phyloP scores from a whole-genome alignment of 2,329 filamentous ascomycete species.

The Colletotrichum sp. region DNA sequence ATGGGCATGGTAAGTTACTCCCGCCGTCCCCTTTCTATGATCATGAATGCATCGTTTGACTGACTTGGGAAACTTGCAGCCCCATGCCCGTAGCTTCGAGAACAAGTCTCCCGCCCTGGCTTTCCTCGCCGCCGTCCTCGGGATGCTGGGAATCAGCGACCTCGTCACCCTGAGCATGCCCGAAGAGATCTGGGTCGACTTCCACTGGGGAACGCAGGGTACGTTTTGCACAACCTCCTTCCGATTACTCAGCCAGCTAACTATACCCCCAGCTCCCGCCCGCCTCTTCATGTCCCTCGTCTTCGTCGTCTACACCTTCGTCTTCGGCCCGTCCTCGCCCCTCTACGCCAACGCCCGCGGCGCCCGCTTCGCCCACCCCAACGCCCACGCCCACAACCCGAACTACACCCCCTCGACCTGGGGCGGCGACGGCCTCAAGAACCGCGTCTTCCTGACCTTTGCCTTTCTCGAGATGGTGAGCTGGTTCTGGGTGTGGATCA shows the following conservation, averaged over 20 bases:
- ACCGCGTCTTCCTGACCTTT: constrained; percentile 84
- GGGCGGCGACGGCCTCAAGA: constrained; percentile 76
- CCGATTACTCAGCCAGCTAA: constrained; percentile 1
- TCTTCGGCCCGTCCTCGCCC: constrained; percentile 59
- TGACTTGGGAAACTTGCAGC: constrained; percentile 44
- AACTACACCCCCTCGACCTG: constrained; percentile 44
- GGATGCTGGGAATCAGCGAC: constrained; percentile 65
- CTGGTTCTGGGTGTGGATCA: constrained; percentile 88
- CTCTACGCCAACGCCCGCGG: constrained; percentile 41
- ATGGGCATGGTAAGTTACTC: constrained; percentile 74
- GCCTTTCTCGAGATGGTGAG: constrained; percentile 81
- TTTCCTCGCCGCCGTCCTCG: constrained; percentile 73
- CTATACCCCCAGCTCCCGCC: constrained; percentile 56
- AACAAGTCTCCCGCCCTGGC: constrained; percentile 73
- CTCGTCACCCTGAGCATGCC: constrained; percentile 70
- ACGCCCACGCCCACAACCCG: constrained; percentile 36
- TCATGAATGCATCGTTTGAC: background rate
- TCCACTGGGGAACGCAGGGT: constrained; percentile 72
- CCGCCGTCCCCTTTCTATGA: background rate
- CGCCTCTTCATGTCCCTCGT: constrained; percentile 68
- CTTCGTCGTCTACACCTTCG: constrained; percentile 68
- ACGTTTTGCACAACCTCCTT: constrained; percentile 42
- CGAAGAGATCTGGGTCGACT: constrained; percentile 67
- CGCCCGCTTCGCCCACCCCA: constrained; percentile 40
- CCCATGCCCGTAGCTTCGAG: constrained; percentile 71